phyloP scores from a whole-genome alignment of 2,329 filamentous ascomycete genomes.

The Calonectria multiphialidica region DNA sequence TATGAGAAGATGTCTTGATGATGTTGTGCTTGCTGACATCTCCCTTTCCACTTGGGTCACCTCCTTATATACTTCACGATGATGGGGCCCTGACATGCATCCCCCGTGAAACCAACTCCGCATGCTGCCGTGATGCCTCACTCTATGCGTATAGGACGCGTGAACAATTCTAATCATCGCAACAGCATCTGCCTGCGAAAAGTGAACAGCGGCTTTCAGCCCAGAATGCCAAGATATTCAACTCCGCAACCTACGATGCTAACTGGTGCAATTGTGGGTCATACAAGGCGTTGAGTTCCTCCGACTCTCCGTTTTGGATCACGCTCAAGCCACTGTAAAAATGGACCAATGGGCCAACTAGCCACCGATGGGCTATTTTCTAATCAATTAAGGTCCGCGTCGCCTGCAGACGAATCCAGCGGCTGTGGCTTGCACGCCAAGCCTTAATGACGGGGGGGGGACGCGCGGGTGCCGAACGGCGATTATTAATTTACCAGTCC shows the following conservation, averaged over 20 bases:
- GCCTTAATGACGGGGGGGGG: background rate
- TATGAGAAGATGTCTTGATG: background rate
- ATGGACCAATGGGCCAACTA: slow-evolving; percentile 19
- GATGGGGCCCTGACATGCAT: background rate
- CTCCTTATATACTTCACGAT: slow-evolving; percentile 29
- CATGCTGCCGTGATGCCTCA: background rate
- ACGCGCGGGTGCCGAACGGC: slow-evolving; percentile 2
- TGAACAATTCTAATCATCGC: slow-evolving; percentile 26
- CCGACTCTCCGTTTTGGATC: slow-evolving; percentile 24
- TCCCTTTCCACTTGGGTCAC: background rate
- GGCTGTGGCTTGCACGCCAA: slow-evolving; percentile 34
- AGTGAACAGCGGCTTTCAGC: background rate
- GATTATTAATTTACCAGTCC: slow-evolving; percentile 42
- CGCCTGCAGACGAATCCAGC: slow-evolving; percentile 19
- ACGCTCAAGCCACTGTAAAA: background rate
- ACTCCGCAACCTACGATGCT: slow-evolving; percentile 24
- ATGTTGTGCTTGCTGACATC: slow-evolving; percentile 27
- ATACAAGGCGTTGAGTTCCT: slow-evolving; percentile 22
- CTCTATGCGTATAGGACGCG: background rate
- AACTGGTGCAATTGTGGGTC: slow-evolving; percentile 24
- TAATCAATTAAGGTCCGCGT: slow-evolving; percentile 31
- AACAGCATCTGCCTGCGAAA: background rate
- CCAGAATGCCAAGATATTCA: slow-evolving; percentile 5
- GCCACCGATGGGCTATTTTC: slow-evolving; percentile 13
- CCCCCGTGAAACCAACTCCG: slow-evolving; percentile 11